Percentiles rank a stretch among this genome's conserved stretches.
These are phyloP conservation scores for Cercospora citrullina DNA, from an alignment of 2,329 filamentous ascomycete species.

Conservation along the genomic window DNA sequence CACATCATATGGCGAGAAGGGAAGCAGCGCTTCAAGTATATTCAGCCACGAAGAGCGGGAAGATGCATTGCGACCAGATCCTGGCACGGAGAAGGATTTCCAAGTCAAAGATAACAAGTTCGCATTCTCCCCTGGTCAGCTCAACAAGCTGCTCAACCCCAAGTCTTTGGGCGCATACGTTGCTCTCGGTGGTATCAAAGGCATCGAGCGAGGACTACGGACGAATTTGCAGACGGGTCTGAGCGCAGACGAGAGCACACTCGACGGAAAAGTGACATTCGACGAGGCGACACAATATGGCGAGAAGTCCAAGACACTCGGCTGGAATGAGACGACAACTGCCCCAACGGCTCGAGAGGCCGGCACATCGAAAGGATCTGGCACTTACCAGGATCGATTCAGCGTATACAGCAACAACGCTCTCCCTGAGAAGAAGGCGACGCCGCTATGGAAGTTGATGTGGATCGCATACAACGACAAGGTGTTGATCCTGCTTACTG, in stretches of 20 bases:
- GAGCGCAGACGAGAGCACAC: conserved; percentile 64
- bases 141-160: conserved; percentile 77
- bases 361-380: conserved; percentile 21
- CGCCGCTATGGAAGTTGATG: conserved; percentile 67
- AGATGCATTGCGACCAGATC: conserved; percentile 72
- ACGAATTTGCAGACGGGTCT: conserved; percentile 66
- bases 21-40: conserved; percentile 24
- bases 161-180: conserved; percentile 74
- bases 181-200: conserved; percentile 70
- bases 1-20: conserved; percentile 23
- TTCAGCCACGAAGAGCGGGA: conserved; percentile 36
- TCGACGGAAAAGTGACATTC: conserved; percentile 67
- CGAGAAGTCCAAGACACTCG: conserved; percentile 28
- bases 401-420: conserved; percentile 69
- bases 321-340: conserved; percentile 30
- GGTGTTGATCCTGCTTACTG: conserved; percentile 69
- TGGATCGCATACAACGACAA: conserved; percentile 86
- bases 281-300: conserved; percentile 54
- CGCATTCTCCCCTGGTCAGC: conserved; percentile 76
- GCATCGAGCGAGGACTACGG: conserved; percentile 72
- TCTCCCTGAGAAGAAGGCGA: conserved; percentile 68
- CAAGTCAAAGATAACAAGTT: conserved; percentile 76
- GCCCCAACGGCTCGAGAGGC: conserved; percentile 30
- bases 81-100: conserved; percentile 74
- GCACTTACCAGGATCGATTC: conserved; percentile 61